Evolutionary conservation across 2,329 filamentous ascomycete species (phyloP), one percentile per base, ranked within the genome.

Genomic region (Cordyceps militaris): DNA sequence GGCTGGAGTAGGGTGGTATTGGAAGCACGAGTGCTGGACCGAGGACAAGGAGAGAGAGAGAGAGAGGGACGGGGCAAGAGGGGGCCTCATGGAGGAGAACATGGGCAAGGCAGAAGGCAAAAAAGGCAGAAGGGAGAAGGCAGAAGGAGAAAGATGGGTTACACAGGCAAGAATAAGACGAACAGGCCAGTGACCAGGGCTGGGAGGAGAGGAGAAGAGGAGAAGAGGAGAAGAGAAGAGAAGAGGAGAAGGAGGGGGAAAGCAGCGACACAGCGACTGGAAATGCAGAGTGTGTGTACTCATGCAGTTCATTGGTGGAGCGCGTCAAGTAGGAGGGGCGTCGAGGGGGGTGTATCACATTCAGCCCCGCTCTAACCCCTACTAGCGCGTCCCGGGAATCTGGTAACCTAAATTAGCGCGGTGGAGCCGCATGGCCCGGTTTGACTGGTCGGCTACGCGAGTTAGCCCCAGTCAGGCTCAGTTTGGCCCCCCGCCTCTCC

Each of bases 341-440:
- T n/a, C n/a, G n/a, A n/a, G n/a, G 54, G 54, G 54, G 19, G 54
- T 50, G 54, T 57, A 9, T 50, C 44, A 57, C 54, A 48, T 14
- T 23, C 11, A 1, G n/a, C 13, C 26, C 46, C 44, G 5, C 16
- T 14, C 0, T 9, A 4, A 11, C 40, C 63, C 61, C 47, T 64
- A 38, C 67, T 73, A 73, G 71, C 66, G 69, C 62, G 65, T 66
- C 67, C 66, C 71, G 71, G 64, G 66, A 71, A 62, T 62, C 63
- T 70, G 71, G 71, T 67, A 71, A 63, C 65, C 70, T 66, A 70
- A 64, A 55, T 53, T 58, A 62, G 63, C 51, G 63, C 61, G 61
- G 54, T 36, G 64, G 60, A 62, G 49, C 48, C 26, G 46, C 58
- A 51, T 59, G 23, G 60, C 60, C 57, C 40, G 38, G 58, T 57